These are phyloP conservation scores for Citrus glauca DNA, from an alignment of 345 rosid species.

Conservation along the genomic window DNA sequence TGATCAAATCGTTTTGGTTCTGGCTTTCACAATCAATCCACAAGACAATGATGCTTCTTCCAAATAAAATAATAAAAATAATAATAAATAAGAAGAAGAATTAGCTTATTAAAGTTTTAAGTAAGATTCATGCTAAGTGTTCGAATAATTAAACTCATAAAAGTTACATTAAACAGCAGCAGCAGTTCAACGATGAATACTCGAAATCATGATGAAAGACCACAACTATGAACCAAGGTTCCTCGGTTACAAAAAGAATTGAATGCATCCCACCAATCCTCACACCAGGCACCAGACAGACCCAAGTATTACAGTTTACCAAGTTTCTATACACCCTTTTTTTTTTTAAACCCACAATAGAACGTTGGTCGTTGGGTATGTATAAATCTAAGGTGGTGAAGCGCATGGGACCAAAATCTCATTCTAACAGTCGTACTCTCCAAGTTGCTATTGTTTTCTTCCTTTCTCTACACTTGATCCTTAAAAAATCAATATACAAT, in stretches of 20 bases:
- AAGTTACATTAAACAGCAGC: background rate
- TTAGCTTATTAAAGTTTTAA: no score
- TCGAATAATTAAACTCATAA: background rate
- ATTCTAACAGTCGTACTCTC: background rate
- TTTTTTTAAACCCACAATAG: background rate
- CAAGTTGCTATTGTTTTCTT: background rate
- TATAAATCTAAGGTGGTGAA: background rate
- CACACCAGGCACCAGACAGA: background rate
- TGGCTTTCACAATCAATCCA: background rate
- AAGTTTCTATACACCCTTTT: background rate
- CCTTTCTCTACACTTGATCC: background rate
- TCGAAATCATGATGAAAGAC: background rate
- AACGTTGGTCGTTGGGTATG: conserved; percentile 4
- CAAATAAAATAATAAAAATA: no score
- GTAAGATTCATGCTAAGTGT: background rate
- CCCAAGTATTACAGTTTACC: background rate
- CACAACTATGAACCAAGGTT: background rate
- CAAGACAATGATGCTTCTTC: background rate
- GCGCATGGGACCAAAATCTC: background rate
- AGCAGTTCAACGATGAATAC: background rate
- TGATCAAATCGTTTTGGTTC: background rate
- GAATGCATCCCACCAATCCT: background rate
- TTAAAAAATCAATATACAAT: background rate
- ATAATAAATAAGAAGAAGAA: no score
- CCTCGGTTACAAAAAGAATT: background rate